Base-by-base conservation (phyloP, 2,329 filamentous ascomycete genomes). In the Botrytis byssoidea region DNA sequence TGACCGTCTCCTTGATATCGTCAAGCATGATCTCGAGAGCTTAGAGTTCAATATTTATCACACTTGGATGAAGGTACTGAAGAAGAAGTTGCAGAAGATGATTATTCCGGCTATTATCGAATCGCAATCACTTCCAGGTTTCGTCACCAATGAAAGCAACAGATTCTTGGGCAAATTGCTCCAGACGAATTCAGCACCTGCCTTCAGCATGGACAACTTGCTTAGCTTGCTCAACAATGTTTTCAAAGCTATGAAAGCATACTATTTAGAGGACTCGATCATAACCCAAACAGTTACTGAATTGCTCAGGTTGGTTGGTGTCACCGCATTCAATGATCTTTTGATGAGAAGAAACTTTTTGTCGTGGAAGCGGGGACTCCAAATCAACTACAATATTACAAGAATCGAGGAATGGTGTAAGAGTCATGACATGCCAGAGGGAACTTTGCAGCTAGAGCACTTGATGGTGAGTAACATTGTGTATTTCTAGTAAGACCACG, bases 361-460 rank as follows among this genome's bases (percentile, higher is more conserved):
- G 74, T 98, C 95, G 0, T 99, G 96, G 96, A 99, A 99, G 87
- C 94, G 96, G 83, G 96, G 96, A 79, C 89, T 99, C 72, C 96
- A 99, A 84, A 99, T 99, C 85, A 99, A 99, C 85, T 99, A 99
- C 87, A 99, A 99, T 85, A 99, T 99, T 83, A 99, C 96, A 37
- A 90, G 96, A 74, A 99, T 99, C 76, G 96, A 99, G 83, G 96
- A 99, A 84, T 99, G 96, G 96, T 99, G 96, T 85, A 99, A 99
- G 90, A 97, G 95, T 81, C 97, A 99, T 83, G 96, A 98, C 79
- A 98, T 99, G 95, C 96, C 96, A 1, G 95, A 99, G 84, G 96
- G 96, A 72, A 99, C 95, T 44, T 88, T 99, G 71, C 95, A 98
- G 85, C 88, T 99, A 73, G 96, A 99, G 86, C 96, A 99, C 86